Evolutionary conservation across 306 rosid genomes (phyloP).

Genomic region (Vigna mungo): DNA sequence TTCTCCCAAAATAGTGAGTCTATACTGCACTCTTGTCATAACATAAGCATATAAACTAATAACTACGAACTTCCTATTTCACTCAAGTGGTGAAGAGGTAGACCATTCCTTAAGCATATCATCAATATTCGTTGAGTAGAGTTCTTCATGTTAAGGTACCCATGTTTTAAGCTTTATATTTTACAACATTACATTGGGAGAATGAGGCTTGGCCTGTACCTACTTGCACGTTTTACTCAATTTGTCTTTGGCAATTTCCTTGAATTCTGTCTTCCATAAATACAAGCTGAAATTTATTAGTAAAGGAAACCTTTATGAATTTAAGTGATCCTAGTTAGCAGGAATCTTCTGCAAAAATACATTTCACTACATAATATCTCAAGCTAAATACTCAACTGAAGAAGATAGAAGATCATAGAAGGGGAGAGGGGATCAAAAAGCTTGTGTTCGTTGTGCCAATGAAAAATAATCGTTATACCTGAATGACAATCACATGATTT

Average conservation of each 20-base stretch:
- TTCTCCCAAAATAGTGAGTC: conserved; percentile 22
- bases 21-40: not conserved
- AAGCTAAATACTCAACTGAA: conserved; percentile 4
- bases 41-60: no score
- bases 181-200: no score
- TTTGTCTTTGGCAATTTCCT: no score
- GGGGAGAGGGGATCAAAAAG: conserved; percentile 1
- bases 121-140: no score
- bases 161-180: no score
- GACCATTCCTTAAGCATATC: no score
- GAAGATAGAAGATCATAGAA: conserved; percentile 1
- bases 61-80: no score
- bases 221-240: no score
- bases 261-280: no score
- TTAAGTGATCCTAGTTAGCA: not conserved
- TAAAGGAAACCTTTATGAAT: conserved; percentile 1
- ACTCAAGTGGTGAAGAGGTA: no score
- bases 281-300: not conserved
- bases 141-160: no score
- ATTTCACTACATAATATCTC: conserved; percentile 4
- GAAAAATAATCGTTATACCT: conserved; percentile 61
- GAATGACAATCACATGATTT: conserved; percentile 80
- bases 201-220: no score
- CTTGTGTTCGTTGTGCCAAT: conserved; percentile 39
- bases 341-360: conserved; percentile 2